A percentile compares a stretch with the other conserved stretches of the same genome.
Conservation (phyloP, 371 early-diverging fungal genomes). For the Rhizopus microsporus region DNA sequence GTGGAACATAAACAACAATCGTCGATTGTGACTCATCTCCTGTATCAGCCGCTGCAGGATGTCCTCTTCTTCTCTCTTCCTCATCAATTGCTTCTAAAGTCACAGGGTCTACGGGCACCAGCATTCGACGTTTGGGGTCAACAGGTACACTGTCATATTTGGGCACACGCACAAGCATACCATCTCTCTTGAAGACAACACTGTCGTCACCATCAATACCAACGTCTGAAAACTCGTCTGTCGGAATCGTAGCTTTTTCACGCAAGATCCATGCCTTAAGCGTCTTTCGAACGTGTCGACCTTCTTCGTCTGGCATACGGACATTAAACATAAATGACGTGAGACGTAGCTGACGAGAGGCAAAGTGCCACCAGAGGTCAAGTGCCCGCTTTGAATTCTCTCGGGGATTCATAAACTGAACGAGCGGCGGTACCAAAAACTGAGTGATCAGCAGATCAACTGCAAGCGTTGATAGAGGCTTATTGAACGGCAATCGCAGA, state of each 20-base stretch:
- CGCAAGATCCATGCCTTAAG: constrained; percentile 14
- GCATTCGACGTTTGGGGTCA: constrained; percentile 66
- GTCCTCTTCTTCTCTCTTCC: constrained; percentile 55
- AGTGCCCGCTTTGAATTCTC: constrained; percentile 52
- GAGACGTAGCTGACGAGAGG: constrained; percentile 69
- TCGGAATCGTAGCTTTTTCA: constrained; percentile 25
- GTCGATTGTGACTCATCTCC: constrained; percentile 52
- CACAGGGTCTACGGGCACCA: constrained; percentile 71
- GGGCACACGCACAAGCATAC: constrained; percentile 69
- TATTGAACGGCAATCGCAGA: constrained; percentile 53
- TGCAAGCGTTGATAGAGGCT: constrained; percentile 44
- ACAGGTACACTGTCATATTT: constrained; percentile 72
- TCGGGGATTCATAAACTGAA: constrained; percentile 60
- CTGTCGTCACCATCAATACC: constrained; percentile 39
- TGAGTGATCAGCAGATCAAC: constrained; percentile 77
- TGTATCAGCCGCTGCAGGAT: constrained; percentile 56
- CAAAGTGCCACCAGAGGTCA: constrained; percentile 67
- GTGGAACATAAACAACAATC: constrained; percentile 70
- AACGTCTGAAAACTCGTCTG: constrained; percentile 32
- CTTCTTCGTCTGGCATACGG: constrained; percentile 62
- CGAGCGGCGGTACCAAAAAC: constrained; percentile 69
- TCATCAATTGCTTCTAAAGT: constrained; percentile 62
- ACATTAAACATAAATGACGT: constrained; percentile 86
- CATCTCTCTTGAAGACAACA: constrained; percentile 64
- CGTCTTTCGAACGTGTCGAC: constrained; percentile 18